These are phyloP conservation scores for Streptanthus diversifolius DNA, from an alignment of 345 rosid genomes.

Conservation along the genomic window DNA sequence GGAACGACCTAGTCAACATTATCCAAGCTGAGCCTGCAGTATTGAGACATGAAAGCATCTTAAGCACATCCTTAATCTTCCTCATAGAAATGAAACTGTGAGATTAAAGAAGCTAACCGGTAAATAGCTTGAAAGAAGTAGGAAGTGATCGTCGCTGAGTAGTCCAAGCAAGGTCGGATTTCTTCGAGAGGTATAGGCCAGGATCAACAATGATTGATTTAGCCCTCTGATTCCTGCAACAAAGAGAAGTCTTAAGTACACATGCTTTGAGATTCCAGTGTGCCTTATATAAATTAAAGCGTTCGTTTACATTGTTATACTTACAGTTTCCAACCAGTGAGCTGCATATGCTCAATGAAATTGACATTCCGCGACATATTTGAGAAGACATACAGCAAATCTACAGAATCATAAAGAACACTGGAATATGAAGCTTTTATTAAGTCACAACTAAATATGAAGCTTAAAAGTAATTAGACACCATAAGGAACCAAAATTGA, in stretches of 20 bases:
- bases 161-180: slow-evolving; percentile 75
- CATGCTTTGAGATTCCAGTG: background rate
- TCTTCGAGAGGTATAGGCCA: slow-evolving; percentile 82
- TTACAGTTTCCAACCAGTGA: slow-evolving; percentile 95
- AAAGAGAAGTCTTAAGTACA: background rate
- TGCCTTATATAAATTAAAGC: background rate
- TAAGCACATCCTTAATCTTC: background rate
- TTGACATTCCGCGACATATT: slow-evolving; percentile 70
- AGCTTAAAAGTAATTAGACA: background rate
- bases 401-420: slow-evolving; percentile 41
- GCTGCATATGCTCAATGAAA: slow-evolving; percentile 74
- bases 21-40: slow-evolving; percentile 87
- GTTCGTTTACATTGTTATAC: slow-evolving; percentile 7
- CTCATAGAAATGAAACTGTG: background rate
- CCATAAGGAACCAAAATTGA: background rate
- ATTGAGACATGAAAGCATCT: slow-evolving; percentile 6
- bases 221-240: slow-evolving; percentile 70
- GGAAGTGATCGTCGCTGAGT: slow-evolving; percentile 88
- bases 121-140: slow-evolving; percentile 74
- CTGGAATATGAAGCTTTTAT: slow-evolving; percentile 5
- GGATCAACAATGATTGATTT: slow-evolving; percentile 88
- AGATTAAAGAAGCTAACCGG: slow-evolving; percentile 47
- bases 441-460: background rate
- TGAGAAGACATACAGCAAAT: slow-evolving; percentile 73
- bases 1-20: slow-evolving; percentile 61